phyloP scores from a whole-genome alignment of 495 filamentous ascomycete species.

The Xylaria cubensis region DNA sequence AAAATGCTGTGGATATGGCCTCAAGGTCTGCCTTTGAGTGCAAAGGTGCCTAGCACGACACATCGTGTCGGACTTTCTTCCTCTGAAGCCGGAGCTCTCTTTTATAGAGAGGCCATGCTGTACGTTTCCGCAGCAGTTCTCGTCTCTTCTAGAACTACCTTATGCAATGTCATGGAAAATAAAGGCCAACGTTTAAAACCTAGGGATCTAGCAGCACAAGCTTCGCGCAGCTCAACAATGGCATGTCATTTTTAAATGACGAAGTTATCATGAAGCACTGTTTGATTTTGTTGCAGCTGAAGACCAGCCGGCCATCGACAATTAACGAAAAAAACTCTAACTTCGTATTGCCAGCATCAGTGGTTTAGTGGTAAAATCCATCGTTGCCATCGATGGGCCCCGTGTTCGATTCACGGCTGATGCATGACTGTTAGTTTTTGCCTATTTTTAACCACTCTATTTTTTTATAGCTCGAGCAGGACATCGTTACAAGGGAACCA shows the following conservation, averaged over 20 bases:
- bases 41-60: not conserved
- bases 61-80: not conserved
- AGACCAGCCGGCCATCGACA: no score
- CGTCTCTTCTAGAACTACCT: not conserved
- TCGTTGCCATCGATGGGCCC: conserved; percentile 62
- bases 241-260: not conserved
- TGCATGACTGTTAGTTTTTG: conserved; percentile 35
- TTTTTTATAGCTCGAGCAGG: not conserved
- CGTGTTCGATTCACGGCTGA: conserved; percentile 59
- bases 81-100: not conserved
- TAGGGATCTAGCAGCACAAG: not conserved
- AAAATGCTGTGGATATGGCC: not conserved
- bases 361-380: conserved; percentile 63
- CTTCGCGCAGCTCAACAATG: not conserved
- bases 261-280: not conserved
- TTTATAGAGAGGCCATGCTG: not conserved
- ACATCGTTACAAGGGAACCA: not conserved
- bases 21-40: not conserved
- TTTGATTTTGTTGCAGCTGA: no score
- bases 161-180: not conserved
- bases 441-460: not conserved
- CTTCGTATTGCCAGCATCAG: conserved; percentile 39
- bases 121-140: not conserved
- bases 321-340: no score
- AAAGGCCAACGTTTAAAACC: not conserved